Evolutionary conservation across 2,329 filamentous ascomycete genomes (phyloP).

Genomic region (Hawksworthiomyces lignivorus): DNA sequence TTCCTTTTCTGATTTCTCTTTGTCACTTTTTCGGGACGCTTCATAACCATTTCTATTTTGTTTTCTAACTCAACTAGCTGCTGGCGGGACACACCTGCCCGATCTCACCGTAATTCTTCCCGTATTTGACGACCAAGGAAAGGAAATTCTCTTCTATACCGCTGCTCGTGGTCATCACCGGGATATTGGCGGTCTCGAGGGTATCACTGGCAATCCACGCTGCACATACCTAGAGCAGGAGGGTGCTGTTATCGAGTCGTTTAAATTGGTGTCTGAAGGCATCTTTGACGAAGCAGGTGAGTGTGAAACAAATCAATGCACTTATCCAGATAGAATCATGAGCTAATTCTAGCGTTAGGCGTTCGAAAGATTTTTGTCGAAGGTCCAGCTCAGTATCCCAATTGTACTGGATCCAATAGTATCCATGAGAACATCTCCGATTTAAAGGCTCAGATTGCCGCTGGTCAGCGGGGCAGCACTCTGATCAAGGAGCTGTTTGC

Average conservation of each 20-base stretch:
- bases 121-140: slow-evolving; percentile 36
- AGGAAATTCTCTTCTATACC: slow-evolving; percentile 33
- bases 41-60: too few species aligned
- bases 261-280: slow-evolving; percentile 29
- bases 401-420: slow-evolving; percentile 27
- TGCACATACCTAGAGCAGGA: slow-evolving; percentile 35
- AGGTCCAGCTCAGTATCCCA: slow-evolving; percentile 26
- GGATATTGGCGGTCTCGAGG: slow-evolving; percentile 23
- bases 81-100: slow-evolving; percentile 32
- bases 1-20: too few species aligned
- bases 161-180: slow-evolving; percentile 31
- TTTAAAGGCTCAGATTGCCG: slow-evolving; percentile 34
- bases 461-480: slow-evolving; percentile 31
- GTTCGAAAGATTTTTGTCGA: background rate
- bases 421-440: slow-evolving; percentile 35
- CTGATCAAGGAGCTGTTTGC: slow-evolving; percentile 24
- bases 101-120: slow-evolving; percentile 35
- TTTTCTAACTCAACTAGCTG: too few species aligned
- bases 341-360: too few species aligned
- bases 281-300: slow-evolving; percentile 19
- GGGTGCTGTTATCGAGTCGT: slow-evolving; percentile 29
- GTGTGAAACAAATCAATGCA: too few species aligned
- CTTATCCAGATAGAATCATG: too few species aligned
- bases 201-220: slow-evolving; percentile 20
- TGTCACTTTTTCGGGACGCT: too few species aligned